Percentiles rank a stretch among this genome's conserved stretches.
phyloP scores from a whole-genome alignment of 2,329 filamentous ascomycete genomes.

The Colletotrichum godetiae region DNA sequence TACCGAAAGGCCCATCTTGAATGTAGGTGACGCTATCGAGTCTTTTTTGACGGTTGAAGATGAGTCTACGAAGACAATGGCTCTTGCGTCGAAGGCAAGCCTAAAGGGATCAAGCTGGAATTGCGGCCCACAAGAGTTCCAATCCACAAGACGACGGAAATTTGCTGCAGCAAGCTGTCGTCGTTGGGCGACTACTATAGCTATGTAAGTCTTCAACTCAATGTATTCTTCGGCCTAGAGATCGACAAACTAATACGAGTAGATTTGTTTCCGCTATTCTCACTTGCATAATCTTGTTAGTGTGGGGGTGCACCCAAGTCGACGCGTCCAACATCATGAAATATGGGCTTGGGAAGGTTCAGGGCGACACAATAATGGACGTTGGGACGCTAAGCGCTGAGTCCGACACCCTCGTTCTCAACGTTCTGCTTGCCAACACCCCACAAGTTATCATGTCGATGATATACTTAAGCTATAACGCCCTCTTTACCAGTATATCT shows the following conservation, averaged over 20 bases:
- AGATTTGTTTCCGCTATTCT: neutral
- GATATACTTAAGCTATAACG: conserved; percentile 9
- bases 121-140: neutral
- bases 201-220: neutral
- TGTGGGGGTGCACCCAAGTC: too few relatives aligned
- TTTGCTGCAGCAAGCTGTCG: neutral
- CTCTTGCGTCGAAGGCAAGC: neutral
- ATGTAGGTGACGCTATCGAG: conserved; percentile 2
- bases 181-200: neutral
- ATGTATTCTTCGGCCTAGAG: neutral
- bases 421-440: neutral
- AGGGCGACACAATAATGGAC: neutral
- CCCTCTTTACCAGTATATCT: neutral
- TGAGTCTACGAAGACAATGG: neutral
- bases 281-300: neutral
- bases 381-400: neutral
- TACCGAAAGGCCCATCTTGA: neutral
- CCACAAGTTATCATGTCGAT: conserved; percentile 3
- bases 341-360: neutral
- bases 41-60: neutral
- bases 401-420: neutral
- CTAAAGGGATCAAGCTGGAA: neutral
- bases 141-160: neutral
- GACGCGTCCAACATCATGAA: neutral
- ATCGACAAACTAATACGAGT: neutral